phyloP scores from a whole-genome alignment of 148 eudicot genomes.

The Drosera capensis region DNA sequence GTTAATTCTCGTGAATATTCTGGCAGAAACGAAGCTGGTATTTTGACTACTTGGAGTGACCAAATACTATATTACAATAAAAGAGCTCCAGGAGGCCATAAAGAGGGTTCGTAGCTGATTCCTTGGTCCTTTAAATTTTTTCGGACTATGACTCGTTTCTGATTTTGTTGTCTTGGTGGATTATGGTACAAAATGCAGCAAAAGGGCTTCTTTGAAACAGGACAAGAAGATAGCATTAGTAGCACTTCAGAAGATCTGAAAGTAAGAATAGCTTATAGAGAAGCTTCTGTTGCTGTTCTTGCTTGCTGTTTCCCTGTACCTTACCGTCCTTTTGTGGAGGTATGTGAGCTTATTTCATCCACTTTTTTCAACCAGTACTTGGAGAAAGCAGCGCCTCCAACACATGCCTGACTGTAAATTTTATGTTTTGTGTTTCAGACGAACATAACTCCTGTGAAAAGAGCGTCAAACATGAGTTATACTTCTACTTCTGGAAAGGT shows the following conservation, averaged over 20 bases:
- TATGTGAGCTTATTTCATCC: conserved; percentile 3
- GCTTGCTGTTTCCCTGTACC: conserved; percentile 76
- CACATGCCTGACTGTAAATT: background rate
- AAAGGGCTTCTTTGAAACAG: conserved; percentile 90
- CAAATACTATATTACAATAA: conserved; percentile 62
- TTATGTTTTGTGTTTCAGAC: conserved; percentile 25
- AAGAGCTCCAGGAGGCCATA: conserved; percentile 75
- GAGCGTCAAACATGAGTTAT: conserved; percentile 61
- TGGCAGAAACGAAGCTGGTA: conserved; percentile 82
- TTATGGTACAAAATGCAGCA: conserved; percentile 35
- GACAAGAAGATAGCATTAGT: conserved; percentile 74
- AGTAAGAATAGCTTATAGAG: conserved; percentile 78
- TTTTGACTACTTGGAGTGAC: conserved; percentile 89
- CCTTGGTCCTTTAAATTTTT: background rate
- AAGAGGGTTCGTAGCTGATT: conserved; percentile 40
- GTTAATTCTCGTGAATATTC: background rate
- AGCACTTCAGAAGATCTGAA: conserved; percentile 73
- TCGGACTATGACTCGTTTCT: background rate
- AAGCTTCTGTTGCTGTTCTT: conserved; percentile 84
- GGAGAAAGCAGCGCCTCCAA: background rate
- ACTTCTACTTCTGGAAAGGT: conserved; percentile 44
- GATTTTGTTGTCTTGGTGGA: background rate
- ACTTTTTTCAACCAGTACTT: background rate
- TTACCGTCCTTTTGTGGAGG: conserved; percentile 59
- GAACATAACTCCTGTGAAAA: conserved; percentile 44